A percentile compares a stretch with the other conserved stretches of the same genome.
phyloP scores from a whole-genome alignment of 768 basidiomycete genomes.

The Leucocoprinus sp. region DNA sequence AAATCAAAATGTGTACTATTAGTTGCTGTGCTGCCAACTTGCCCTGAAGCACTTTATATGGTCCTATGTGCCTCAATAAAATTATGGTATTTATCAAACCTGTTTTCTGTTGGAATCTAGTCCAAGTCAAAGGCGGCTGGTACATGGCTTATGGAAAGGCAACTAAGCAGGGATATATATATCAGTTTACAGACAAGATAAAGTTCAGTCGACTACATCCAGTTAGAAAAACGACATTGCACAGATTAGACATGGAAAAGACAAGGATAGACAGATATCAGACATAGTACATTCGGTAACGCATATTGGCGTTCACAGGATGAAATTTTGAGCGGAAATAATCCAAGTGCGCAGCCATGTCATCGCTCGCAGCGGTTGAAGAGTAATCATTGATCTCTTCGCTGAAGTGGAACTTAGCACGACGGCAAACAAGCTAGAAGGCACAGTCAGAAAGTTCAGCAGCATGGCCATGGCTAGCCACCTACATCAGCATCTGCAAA shows the following conservation, averaged over 20 bases:
- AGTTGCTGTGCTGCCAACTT: too few species aligned
- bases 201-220: neutral
- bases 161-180: too few species aligned
- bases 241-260: neutral
- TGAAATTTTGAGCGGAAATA: conserved; percentile 27
- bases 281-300: conserved; percentile 24
- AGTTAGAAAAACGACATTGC: neutral
- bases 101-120: too few species aligned
- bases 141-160: too few species aligned
- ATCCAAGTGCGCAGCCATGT: conserved; percentile 15
- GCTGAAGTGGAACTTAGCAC: conserved; percentile 44
- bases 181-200: neutral
- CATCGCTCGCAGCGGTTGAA: conserved; percentile 25
- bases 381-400: conserved; percentile 25
- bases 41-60: too few species aligned
- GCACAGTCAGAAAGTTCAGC: neutral
- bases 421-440: conserved; percentile 42
- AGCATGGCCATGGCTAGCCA: neutral
- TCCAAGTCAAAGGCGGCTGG: too few species aligned
- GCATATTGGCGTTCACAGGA: conserved; percentile 21
- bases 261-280: conserved; percentile 7
- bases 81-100: too few species aligned
- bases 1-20: too few species aligned
- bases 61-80: too few species aligned
- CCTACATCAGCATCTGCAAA: conserved; percentile 10